These are phyloP conservation scores for Phyllosticta capitalensis DNA, from an alignment of 2,329 filamentous ascomycete genomes.

Conservation along the genomic window DNA sequence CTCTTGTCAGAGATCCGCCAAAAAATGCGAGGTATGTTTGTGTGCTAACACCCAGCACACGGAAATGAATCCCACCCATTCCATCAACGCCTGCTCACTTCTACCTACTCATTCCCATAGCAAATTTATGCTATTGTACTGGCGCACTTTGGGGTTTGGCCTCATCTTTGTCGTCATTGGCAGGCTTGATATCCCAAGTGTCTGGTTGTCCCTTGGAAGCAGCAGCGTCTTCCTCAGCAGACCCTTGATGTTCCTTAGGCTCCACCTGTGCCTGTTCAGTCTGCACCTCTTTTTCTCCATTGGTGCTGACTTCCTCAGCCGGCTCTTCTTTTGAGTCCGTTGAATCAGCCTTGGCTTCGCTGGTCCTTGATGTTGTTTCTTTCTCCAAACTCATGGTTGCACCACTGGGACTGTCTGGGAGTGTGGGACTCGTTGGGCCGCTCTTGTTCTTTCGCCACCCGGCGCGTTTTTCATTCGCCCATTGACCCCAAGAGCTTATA, in stretches of 20 bases:
- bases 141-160: background rate
- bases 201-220: background rate
- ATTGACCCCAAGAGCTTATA: conserved; percentile 53
- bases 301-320: background rate
- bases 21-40: background rate
- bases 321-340: background rate
- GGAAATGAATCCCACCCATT: background rate
- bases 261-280: background rate
- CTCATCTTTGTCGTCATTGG: background rate
- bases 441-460: conserved; percentile 1
- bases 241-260: background rate
- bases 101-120: background rate
- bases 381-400: background rate
- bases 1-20: background rate
- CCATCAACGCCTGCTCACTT: background rate
- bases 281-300: background rate
- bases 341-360: background rate
- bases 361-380: background rate
- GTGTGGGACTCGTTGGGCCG: background rate
- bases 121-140: background rate
- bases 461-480: conserved; percentile 62
- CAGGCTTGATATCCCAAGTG: background rate
- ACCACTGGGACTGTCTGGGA: background rate
- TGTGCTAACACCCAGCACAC: background rate
- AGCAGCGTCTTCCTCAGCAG: background rate